Conservation (phyloP, 2,329 filamentous ascomycete species). For the Diaporthe sp. region DNA sequence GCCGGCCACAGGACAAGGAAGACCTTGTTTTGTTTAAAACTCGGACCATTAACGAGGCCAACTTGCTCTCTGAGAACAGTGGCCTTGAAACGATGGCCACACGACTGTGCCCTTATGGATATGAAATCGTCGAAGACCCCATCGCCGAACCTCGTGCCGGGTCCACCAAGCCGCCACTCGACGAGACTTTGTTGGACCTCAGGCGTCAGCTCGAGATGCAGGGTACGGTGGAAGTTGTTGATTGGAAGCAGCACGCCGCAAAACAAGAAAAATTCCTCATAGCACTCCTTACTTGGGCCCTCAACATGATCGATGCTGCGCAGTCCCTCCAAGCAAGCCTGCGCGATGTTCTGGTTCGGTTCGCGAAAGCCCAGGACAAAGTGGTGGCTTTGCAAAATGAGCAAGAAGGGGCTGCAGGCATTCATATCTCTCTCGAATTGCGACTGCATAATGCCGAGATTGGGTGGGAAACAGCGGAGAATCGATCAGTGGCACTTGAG, state of each 20-base stretch:
- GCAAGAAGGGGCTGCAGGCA: not conserved
- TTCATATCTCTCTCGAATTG: not conserved
- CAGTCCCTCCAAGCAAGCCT: not conserved
- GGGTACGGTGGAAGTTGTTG: not conserved
- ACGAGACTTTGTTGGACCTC: not conserved
- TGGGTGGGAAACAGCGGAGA: not conserved
- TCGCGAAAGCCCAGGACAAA: not conserved
- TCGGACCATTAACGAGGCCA: not conserved
- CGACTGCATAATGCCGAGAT: too few species aligned
- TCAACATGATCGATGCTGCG: not conserved
- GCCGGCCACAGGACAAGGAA: not conserved
- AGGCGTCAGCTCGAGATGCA: not conserved
- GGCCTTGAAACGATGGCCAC: not conserved
- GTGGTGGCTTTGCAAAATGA: not conserved
- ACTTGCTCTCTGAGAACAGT: rapidly evolving
- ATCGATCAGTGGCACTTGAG: not conserved
- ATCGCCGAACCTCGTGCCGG: not conserved
- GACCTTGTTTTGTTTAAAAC: not conserved
- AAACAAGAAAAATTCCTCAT: not conserved
- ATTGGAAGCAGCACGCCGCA: not conserved
- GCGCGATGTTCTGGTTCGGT: not conserved
- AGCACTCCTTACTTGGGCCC: not conserved
- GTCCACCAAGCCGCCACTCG: not conserved
- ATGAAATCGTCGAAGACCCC: not conserved
- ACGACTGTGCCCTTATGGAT: not conserved